Evolutionary conservation across 306 rosid species (phyloP).

Genomic region (Dryas drummondii): DNA sequence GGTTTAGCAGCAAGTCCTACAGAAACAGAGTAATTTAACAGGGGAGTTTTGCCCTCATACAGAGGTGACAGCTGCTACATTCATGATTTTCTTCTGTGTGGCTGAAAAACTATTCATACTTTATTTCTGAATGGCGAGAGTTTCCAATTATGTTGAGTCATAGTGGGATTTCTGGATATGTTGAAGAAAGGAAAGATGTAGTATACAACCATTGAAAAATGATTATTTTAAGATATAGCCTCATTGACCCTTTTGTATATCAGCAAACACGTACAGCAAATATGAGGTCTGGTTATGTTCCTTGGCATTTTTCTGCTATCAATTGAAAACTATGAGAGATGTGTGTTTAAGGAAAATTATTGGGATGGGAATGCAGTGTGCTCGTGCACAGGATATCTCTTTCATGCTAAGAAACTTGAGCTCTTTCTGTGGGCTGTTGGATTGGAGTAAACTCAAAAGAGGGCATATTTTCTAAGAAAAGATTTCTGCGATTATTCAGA

Average conservation of each 20-base stretch:
- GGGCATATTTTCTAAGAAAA: neutral
- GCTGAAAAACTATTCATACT: neutral
- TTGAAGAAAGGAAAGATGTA: slow-evolving; percentile 37
- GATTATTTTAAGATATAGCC: slow-evolving; percentile 32
- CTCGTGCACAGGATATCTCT: neutral
- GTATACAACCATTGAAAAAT: slow-evolving; percentile 48
- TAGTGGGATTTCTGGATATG: slow-evolving; percentile 41
- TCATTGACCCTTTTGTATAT: slow-evolving; percentile 41
- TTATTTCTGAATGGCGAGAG: slow-evolving; percentile 19
- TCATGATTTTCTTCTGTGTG: neutral
- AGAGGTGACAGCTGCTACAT: slow-evolving; percentile 3
- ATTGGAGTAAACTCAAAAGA: slow-evolving; percentile 10
- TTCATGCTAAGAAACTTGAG: slow-evolving; percentile 13
- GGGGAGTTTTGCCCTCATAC: slow-evolving; percentile 8
- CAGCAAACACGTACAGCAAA: slow-evolving; percentile 5
- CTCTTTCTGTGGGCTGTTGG: slow-evolving; percentile 10
- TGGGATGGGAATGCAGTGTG: neutral
- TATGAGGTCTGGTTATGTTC: slow-evolving; percentile 1
- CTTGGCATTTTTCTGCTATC: neutral
- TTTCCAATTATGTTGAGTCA: slow-evolving; percentile 36
- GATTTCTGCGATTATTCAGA: slow-evolving; percentile 32
- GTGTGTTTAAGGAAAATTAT: neutral
- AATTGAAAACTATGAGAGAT: neutral
- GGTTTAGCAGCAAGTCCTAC: slow-evolving; percentile 8
- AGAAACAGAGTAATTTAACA: neutral